phyloP scores from a whole-genome alignment of 768 basidiomycete species.

The Agaricus blazei region DNA sequence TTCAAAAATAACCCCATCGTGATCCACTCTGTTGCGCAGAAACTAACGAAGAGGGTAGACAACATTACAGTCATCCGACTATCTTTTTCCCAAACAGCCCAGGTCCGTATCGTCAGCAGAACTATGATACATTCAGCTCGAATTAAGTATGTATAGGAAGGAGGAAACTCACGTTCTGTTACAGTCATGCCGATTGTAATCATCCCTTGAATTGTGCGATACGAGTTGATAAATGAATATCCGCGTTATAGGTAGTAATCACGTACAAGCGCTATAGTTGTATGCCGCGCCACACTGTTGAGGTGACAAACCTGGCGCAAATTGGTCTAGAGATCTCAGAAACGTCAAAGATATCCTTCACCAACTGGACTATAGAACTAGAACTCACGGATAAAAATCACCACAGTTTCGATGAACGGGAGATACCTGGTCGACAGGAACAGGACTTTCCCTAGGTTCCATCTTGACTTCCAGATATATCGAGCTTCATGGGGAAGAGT shows the following conservation, averaged over 20 bases:
- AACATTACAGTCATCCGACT: not conserved
- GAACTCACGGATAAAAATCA: slow-evolving; percentile 5
- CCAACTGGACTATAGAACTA: not conserved
- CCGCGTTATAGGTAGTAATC: not conserved
- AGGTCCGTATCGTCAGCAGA: slow-evolving; percentile 10
- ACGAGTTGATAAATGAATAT: not conserved
- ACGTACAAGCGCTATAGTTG: slow-evolving; percentile 8
- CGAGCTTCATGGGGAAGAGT: slow-evolving; percentile 7
- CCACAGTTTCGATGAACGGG: slow-evolving; percentile 4
- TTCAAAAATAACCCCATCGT: not conserved
- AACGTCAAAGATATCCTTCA: not conserved
- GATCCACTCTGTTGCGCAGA: not conserved
- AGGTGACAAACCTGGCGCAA: not conserved
- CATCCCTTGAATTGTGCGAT: not conserved
- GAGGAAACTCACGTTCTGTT: slow-evolving; percentile 4
- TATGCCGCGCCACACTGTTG: slow-evolving; percentile 4
- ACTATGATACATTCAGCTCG: not conserved
- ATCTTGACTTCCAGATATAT: slow-evolving; percentile 9
- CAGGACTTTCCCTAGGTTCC: slow-evolving; percentile 10
- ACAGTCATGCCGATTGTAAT: slow-evolving; percentile 2
- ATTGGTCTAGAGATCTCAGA: not conserved
- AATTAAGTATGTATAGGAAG: not conserved
- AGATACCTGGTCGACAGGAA: slow-evolving; percentile 13
- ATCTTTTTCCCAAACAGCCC: slow-evolving; percentile 14
- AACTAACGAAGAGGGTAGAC: not conserved